Percentiles rank a stretch among this genome's conserved stretches.
These are phyloP conservation scores for Ophiostoma perfectum DNA, from an alignment of 2,329 filamentous ascomycete genomes.

Conservation along the genomic window DNA sequence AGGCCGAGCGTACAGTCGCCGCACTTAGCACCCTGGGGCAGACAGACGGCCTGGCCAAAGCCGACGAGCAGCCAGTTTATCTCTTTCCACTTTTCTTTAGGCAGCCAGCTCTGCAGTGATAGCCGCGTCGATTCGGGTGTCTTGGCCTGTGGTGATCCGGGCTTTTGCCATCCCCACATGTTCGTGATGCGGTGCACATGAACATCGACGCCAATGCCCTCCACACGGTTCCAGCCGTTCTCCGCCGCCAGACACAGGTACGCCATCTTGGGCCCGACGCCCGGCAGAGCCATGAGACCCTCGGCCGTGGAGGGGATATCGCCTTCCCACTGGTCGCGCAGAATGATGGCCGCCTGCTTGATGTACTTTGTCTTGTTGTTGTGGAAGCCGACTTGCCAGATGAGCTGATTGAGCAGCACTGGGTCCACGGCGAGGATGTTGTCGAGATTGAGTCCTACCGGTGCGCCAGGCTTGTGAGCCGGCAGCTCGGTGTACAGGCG, in stretches of 20 bases:
- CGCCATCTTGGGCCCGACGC: constrained; percentile 92
- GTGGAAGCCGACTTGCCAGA: constrained; percentile 83
- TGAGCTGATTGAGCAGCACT: constrained; percentile 62
- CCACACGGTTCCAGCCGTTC: constrained; percentile 52
- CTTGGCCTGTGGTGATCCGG: constrained; percentile 45
- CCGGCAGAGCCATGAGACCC: constrained; percentile 70
- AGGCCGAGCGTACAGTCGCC: constrained; percentile 79
- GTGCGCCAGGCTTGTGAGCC: constrained; percentile 41
- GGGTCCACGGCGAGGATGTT: constrained; percentile 71
- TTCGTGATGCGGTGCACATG: constrained; percentile 95
- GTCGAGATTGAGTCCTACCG: constrained; percentile 61
- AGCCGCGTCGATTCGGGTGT: constrained; percentile 76
- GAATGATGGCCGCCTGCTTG: constrained; percentile 66
- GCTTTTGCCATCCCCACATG: constrained; percentile 77
- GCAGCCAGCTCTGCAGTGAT: constrained; percentile 75
- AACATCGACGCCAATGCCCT: constrained; percentile 88
- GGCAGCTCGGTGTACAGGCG: constrained; percentile 69
- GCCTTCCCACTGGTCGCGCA: constrained; percentile 62
- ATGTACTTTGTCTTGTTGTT: constrained; percentile 84
- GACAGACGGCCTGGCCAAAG: constrained; percentile 78
- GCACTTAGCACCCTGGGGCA: constrained; percentile 73
- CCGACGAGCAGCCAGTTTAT: constrained; percentile 88
- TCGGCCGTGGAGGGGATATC: constrained; percentile 78
- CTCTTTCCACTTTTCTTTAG: constrained; percentile 79
- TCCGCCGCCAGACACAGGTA: constrained; percentile 76